Conservation (phyloP, 1,139 yeast species). For the Taphrina communis region DNA sequence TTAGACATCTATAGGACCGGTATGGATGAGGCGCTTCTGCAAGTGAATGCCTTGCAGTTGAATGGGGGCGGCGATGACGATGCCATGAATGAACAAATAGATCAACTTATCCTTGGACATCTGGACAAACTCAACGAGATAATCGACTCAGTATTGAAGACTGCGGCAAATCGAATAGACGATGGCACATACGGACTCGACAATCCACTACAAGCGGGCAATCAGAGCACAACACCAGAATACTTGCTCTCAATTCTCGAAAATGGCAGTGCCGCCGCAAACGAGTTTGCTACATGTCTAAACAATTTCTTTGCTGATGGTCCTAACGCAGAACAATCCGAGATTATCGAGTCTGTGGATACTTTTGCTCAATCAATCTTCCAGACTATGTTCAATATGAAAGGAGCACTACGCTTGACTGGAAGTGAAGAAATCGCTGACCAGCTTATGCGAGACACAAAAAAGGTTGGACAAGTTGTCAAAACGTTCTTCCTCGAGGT, state of each 20-base stretch:
- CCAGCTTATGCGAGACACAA: conserved; percentile 44
- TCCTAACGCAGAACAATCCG: conserved; percentile 69
- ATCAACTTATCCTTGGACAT: conserved; percentile 60
- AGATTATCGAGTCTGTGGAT: conserved; percentile 70
- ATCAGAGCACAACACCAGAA: conserved; percentile 76
- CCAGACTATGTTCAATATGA: conserved; percentile 71
- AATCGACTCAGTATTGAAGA: conserved; percentile 72
- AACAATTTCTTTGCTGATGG: conserved; percentile 82
- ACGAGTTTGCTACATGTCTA: conserved; percentile 81
- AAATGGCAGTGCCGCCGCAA: conserved; percentile 71
- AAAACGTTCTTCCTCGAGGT: conserved; percentile 68
- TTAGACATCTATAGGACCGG: conserved; percentile 61
- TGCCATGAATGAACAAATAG: conserved; percentile 65
- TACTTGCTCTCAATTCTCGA: conserved; percentile 74
- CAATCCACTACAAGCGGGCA: conserved; percentile 84
- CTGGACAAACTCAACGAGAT: conserved; percentile 61
- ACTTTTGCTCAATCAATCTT: conserved; percentile 68
- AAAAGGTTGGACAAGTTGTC: conserved; percentile 59
- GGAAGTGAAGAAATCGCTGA: conserved; percentile 55
- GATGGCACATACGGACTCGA: conserved; percentile 74
- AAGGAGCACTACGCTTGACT: conserved; percentile 68
- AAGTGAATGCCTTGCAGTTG: conserved; percentile 59
- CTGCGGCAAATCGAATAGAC: conserved; percentile 75
- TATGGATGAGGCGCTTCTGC: conserved; percentile 72
- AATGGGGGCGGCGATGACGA: conserved; percentile 60